Evolutionary conservation across 2,329 filamentous ascomycete genomes (phyloP), one percentile per base, ranked within the genome.

Genomic region (Scytalidium lignicola): DNA sequence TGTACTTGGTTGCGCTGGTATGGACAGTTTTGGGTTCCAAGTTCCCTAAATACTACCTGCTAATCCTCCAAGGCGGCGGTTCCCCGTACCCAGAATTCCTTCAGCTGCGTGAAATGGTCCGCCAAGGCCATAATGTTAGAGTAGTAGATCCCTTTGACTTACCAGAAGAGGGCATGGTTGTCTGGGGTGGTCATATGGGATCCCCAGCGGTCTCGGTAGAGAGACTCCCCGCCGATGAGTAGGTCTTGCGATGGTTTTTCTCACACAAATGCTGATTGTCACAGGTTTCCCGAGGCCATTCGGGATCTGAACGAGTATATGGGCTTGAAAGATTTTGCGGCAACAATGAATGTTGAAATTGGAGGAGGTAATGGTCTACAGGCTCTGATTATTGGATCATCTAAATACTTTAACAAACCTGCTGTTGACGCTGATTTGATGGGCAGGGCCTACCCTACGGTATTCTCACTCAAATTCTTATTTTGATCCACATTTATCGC

Each of bases 311-410:
- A 76, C 62, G 73, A 75, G 43, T 73, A 75, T 22, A 68, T 74
- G 43, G 66, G 70, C 32, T 61, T 64, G 15, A 60, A 62, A 1
- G 62, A 43, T 7, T 73, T 78, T 19, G 76, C 79, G 17, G 76
- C 79, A 44, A 75, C 84, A 54, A 79, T 85, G 52, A 72, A 76
- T 1, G 59, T 84, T 3, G 82, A 86, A 55, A 82, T 85, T 49
- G 82, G 82, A 9, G 82, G 82, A 9, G 75, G 73, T 1, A 86
- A 86, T 53, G 82, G 82, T 0, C 67, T 85, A 8, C 74, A 80
- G 54, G 74, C 76, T 8, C 68, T 84, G 64, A 70, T 81, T 3
- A 64, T 82, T 3, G 79, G 79, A 4, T 75, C 76, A 0, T 75
- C 73, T 46, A 67, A 67, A 1, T 73, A 76, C 52, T 75, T 82